Percentiles rank a stretch among this genome's conserved stretches.
Evolutionary conservation across 2,329 filamentous ascomycete species (phyloP).

Genomic region (Penicillium olsonii): DNA sequence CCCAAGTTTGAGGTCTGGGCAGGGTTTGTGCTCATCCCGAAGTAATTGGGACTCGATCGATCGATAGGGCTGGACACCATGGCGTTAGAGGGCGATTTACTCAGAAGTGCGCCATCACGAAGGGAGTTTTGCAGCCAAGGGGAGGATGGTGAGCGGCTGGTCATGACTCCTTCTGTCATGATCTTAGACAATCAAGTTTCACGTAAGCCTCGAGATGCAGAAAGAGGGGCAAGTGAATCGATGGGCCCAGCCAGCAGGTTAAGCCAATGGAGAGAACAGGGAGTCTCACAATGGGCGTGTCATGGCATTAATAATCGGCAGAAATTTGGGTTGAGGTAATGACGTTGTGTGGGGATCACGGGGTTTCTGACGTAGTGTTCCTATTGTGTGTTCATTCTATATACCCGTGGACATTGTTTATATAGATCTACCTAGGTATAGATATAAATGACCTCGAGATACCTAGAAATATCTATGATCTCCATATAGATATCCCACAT

Average conservation of each 20-base stretch:
- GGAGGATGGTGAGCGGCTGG: conserved; percentile 35
- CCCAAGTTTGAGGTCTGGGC: conserved; percentile 61
- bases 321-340: conserved; percentile 20
- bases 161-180: conserved; percentile 24
- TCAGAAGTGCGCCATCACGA: conserved; percentile 16
- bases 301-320: conserved; percentile 25
- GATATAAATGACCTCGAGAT: too few relatives aligned
- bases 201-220: not conserved
- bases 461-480: too few relatives aligned
- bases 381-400: too few relatives aligned
- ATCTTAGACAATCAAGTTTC: not conserved
- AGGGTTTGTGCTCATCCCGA: conserved; percentile 67
- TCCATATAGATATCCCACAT: too few relatives aligned
- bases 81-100: conserved; percentile 23
- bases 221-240: conserved; percentile 9
- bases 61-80: conserved; percentile 23
- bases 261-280: conserved; percentile 3
- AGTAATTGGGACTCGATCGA: conserved; percentile 76
- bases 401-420: too few relatives aligned
- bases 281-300: conserved; percentile 7
- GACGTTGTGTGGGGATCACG: conserved; percentile 31
- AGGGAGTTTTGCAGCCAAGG: conserved; percentile 33
- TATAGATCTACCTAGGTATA: too few relatives aligned
- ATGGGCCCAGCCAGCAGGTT: conserved; percentile 19
- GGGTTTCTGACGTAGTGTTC: conserved; percentile 16